Evolutionary conservation across 2,329 filamentous ascomycete species (phyloP).

Genomic region (Hymenoscyphus albidus): DNA sequence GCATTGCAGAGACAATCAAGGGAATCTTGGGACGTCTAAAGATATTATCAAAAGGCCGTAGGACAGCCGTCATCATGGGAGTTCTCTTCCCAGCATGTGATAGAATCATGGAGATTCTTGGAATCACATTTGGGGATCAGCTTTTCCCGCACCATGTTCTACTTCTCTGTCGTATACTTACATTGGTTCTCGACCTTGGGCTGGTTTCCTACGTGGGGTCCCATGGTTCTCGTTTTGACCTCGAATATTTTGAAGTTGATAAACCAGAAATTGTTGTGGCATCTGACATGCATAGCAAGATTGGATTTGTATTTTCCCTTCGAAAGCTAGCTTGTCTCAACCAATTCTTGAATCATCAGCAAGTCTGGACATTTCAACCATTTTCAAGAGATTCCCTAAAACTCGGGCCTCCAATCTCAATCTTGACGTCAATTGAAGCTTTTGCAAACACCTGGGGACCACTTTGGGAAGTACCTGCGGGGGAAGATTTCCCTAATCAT

Average conservation of each 20-base stretch:
- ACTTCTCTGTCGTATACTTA: not conserved
- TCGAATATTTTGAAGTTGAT: not conserved
- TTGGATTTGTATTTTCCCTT: conserved; percentile 1
- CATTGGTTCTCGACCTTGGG: conserved; percentile 11
- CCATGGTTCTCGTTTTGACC: conserved; percentile 13
- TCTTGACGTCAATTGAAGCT: conserved; percentile 12
- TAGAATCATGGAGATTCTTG: not conserved
- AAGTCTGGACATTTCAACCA: conserved; percentile 13
- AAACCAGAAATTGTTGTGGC: not conserved
- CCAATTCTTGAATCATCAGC: conserved; percentile 7
- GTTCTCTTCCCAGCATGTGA: not conserved
- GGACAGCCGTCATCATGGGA: not conserved
- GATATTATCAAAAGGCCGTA: too few relatives aligned
- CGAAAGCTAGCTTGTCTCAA: conserved; percentile 11
- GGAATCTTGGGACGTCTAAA: not conserved
- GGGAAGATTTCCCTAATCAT: not conserved
- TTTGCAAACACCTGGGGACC: conserved; percentile 17
- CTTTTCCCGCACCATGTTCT: not conserved
- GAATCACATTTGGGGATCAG: not conserved
- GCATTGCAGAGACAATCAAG: not conserved
- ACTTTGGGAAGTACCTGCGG: conserved; percentile 10
- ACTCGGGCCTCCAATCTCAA: not conserved
- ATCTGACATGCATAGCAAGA: not conserved
- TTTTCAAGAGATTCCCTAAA: not conserved
- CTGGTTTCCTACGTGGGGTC: conserved; percentile 16